Conservation (phyloP, 176 grass and related monocot genomes). For the Oryza meridionalis region DNA sequence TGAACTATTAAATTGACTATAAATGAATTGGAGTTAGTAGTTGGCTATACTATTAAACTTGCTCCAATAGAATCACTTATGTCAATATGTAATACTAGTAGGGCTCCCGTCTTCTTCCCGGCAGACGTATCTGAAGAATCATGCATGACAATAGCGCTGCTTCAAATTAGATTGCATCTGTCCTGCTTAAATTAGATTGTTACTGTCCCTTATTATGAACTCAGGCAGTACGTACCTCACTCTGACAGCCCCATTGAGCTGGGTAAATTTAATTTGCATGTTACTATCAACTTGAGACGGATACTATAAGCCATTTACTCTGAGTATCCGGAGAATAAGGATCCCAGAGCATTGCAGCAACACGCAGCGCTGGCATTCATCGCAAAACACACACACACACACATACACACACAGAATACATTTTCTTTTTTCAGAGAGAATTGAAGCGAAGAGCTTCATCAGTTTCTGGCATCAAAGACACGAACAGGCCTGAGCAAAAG, state of each 20-base stretch:
- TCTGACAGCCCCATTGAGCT: neutral
- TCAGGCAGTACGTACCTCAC: neutral
- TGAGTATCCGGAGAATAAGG: neutral
- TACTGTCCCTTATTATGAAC: neutral
- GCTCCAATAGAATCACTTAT: too few relatives aligned
- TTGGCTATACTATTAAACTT: too few relatives aligned
- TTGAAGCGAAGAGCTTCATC: too few relatives aligned
- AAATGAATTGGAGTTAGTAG: too few relatives aligned
- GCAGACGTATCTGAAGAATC: neutral
- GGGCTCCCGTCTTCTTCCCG: neutral
- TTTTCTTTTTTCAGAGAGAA: neutral
- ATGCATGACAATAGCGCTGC: neutral
- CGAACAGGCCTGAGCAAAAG: too few relatives aligned
- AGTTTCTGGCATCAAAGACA: too few relatives aligned
- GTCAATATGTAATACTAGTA: too few relatives aligned
- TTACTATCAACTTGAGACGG: neutral
- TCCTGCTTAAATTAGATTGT: neutral
- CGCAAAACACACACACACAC: neutral
- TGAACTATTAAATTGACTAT: too few relatives aligned
- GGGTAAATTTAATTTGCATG: neutral
- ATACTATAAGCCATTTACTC: neutral
- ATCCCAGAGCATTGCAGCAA: neutral
- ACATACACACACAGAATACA: neutral
- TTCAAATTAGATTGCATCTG: neutral
- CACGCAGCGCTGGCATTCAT: neutral